These are phyloP conservation scores for Colletotrichum sp. DNA, from an alignment of 2,329 filamentous ascomycete genomes.

Conservation along the genomic window DNA sequence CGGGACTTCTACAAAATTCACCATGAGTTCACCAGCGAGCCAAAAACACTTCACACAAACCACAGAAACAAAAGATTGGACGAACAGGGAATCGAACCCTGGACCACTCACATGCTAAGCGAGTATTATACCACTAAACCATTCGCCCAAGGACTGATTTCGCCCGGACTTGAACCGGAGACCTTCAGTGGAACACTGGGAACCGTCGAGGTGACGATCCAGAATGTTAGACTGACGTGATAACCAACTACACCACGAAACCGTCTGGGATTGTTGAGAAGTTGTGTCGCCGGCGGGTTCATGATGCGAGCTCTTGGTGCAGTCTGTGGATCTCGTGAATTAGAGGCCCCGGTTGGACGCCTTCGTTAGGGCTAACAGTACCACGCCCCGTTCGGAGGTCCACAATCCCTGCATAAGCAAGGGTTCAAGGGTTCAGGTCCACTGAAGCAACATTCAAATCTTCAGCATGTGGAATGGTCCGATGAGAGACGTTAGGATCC, in stretches of 20 bases:
- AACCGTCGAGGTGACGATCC: neutral
- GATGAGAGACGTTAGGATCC: no score
- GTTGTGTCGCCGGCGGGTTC: accelerated
- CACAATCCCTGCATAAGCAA: neutral
- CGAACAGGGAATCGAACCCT: constrained; percentile 19
- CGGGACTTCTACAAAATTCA: accelerated
- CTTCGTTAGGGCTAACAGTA: neutral
- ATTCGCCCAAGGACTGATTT: constrained; percentile 8
- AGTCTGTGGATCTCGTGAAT: neutral
- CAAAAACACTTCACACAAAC: constrained; percentile 26
- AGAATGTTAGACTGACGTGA: constrained; percentile 51
- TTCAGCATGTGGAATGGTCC: neutral
- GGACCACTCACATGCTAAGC: constrained; percentile 21
- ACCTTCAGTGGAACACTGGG: constrained; percentile 10
- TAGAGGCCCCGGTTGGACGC: neutral
- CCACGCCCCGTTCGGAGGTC: neutral
- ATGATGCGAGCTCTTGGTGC: neutral
- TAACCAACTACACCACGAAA: constrained; percentile 46
- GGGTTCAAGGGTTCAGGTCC: neutral
- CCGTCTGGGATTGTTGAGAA: neutral
- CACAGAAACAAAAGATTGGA: neutral
- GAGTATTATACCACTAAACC: constrained; percentile 22
- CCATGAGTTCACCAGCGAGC: neutral
- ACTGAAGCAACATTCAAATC: neutral
- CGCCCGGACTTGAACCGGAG: constrained; percentile 21